Percentiles rank a stretch among this genome's conserved stretches.
Conservation (phyloP, 1,139 yeast species). For the Yarrowia galli region DNA sequence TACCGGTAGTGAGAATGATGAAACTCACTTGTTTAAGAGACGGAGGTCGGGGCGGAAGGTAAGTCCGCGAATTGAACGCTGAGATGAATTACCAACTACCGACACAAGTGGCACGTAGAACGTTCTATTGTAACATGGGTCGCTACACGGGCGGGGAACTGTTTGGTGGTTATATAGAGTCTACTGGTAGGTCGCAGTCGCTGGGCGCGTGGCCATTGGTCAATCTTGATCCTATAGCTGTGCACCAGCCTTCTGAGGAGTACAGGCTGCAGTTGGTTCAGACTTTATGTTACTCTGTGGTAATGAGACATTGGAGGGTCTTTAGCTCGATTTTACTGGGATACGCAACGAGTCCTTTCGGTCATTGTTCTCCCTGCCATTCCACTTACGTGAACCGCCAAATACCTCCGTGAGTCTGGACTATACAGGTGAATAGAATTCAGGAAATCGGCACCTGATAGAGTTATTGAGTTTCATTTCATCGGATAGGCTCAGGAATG, state of each 20-base stretch:
- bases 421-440: not conserved
- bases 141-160: conserved; percentile 8
- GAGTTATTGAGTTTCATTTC: conserved; percentile 19
- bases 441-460: conserved; percentile 16
- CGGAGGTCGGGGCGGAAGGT: not conserved
- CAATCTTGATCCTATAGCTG: not conserved
- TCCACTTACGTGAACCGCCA: not conserved
- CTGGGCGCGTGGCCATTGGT: not conserved
- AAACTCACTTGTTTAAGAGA: not conserved
- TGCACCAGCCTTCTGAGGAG: not conserved
- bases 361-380: no score
- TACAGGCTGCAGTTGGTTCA: no score
- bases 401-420: not conserved
- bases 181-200: not conserved
- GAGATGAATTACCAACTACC: not conserved
- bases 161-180: not conserved
- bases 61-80: not conserved
- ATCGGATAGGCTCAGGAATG: conserved; percentile 7
- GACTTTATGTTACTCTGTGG: no score
- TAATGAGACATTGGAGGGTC: no score
- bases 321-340: no score
- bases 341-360: no score
- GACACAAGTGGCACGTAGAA: no score
- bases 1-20: not conserved
- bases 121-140: not conserved